These are phyloP conservation scores for Lomentospora prolificans DNA, from an alignment of 2,329 filamentous ascomycete species.

Conservation along the genomic window DNA sequence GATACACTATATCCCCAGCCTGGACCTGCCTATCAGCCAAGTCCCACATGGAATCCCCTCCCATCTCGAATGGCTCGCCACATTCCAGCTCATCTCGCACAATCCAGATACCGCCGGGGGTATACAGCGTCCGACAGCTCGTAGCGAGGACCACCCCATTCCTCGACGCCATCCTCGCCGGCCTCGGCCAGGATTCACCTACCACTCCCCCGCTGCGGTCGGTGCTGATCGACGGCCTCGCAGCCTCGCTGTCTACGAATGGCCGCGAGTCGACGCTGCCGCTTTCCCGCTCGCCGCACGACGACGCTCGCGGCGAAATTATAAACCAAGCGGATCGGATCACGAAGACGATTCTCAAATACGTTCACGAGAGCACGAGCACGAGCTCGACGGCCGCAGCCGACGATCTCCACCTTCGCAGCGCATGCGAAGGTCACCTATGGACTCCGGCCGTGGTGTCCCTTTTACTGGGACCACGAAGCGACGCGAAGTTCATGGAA, in stretches of 20 bases:
- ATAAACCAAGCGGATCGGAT: neutral
- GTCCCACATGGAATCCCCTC: neutral
- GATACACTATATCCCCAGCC: neutral
- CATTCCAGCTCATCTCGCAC: neutral
- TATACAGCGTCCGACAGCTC: constrained; percentile 6
- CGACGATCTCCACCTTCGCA: neutral
- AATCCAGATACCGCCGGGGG: neutral
- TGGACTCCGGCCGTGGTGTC: constrained; percentile 3
- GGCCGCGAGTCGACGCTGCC: constrained; percentile 6
- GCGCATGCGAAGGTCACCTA: constrained; percentile 7
- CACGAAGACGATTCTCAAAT: neutral
- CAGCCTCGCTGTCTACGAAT: constrained; percentile 2
- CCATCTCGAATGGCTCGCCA: neutral
- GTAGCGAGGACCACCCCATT: neutral
- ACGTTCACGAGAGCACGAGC: neutral
- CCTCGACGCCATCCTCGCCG: neutral
- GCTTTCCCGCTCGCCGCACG: neutral
- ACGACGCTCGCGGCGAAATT: neutral
- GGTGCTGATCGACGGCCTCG: constrained; percentile 1
- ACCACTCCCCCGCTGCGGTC: neutral
- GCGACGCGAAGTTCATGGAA: constrained; percentile 12
- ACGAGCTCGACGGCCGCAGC: neutral
- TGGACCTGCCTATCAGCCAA: constrained; percentile 1
- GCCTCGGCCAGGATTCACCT: neutral
- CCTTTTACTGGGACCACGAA: constrained; percentile 5